These are phyloP conservation scores for Starmera caribaea DNA, from an alignment of 805 yeast species.

Conservation along the genomic window DNA sequence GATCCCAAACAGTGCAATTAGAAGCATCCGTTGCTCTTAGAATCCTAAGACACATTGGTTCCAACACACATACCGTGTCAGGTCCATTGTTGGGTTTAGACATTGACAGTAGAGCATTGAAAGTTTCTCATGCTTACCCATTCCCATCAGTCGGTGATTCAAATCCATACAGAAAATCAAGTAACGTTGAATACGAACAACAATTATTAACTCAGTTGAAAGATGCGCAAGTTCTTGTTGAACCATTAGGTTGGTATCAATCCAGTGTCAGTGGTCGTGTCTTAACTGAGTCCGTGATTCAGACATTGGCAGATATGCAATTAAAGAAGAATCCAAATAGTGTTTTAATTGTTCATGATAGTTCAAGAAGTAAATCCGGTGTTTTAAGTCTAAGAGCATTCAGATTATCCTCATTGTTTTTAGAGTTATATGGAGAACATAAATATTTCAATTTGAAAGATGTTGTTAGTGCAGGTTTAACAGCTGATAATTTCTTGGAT, in stretches of 20 bases:
- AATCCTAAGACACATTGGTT: slow-evolving; percentile 24
- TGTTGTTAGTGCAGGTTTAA: slow-evolving; percentile 41
- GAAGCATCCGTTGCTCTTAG: slow-evolving; percentile 35
- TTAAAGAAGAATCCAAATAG: slow-evolving; percentile 38
- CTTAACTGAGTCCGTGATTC: slow-evolving; percentile 56
- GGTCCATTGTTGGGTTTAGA: slow-evolving; percentile 76
- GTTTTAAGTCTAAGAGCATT: slow-evolving; percentile 56
- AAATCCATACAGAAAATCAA: slow-evolving; percentile 48
- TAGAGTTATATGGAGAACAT: slow-evolving; percentile 37
- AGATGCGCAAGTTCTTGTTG: slow-evolving; percentile 55
- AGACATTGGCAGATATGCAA: slow-evolving; percentile 60
- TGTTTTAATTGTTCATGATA: slow-evolving; percentile 59
- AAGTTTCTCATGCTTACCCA: slow-evolving; percentile 52
- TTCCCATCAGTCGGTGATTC: slow-evolving; percentile 59
- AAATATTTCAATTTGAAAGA: slow-evolving; percentile 61
- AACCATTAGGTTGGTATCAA: slow-evolving; percentile 76
- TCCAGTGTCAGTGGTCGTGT: slow-evolving; percentile 61
- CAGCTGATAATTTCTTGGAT: slow-evolving; percentile 56
- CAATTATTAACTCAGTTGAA: slow-evolving; percentile 55
- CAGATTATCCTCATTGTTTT: slow-evolving; percentile 54
- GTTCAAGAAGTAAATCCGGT: slow-evolving; percentile 56
- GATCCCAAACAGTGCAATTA: slow-evolving; percentile 1
- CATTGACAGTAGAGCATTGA: slow-evolving; percentile 35
- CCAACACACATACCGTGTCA: slow-evolving; percentile 38
- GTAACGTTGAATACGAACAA: slow-evolving; percentile 58